These are phyloP conservation scores for Claviceps sorghi DNA, from an alignment of 2,329 filamentous ascomycete genomes.

Conservation along the genomic window DNA sequence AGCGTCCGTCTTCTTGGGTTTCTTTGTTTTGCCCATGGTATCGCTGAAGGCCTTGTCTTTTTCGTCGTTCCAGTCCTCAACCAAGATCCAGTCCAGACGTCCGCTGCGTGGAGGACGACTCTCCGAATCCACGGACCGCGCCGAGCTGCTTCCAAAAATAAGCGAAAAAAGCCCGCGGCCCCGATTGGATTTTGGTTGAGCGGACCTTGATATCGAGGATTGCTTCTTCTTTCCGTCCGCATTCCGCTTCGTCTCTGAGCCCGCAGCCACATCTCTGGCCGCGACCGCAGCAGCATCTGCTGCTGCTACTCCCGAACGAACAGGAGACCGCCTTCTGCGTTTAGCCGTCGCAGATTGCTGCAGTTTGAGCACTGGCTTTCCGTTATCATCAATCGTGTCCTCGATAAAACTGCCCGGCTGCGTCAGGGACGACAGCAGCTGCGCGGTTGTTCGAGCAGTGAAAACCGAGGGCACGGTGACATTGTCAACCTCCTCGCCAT, in stretches of 20 bases:
- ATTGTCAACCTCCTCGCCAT: conserved; percentile 78
- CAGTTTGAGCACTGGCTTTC: conserved; percentile 39
- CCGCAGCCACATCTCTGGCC: conserved; percentile 12
- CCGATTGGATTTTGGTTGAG: conserved; percentile 6
- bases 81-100: conserved; percentile 56
- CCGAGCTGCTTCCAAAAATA: conserved; percentile 11
- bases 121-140: conserved; percentile 29
- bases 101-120: conserved; percentile 58
- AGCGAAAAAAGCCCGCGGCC: neutral
- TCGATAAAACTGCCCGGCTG: conserved; percentile 53
- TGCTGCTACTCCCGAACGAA: conserved; percentile 15
- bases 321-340: conserved; percentile 15
- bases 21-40: conserved; percentile 18
- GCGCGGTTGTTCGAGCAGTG: conserved; percentile 86
- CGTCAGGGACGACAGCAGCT: conserved; percentile 76
- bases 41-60: conserved; percentile 29
- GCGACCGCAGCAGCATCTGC: conserved; percentile 12
- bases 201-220: conserved; percentile 9
- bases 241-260: conserved; percentile 13
- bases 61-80: conserved; percentile 51
- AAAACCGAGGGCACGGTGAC: conserved; percentile 89
- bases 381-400: conserved; percentile 44
- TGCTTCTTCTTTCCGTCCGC: conserved; percentile 12
- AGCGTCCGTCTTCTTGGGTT: conserved; percentile 1
- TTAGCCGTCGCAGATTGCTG: conserved; percentile 30